Conservation (phyloP, 768 basidiomycete species). For the Pilatotrama ljubarskyi region DNA sequence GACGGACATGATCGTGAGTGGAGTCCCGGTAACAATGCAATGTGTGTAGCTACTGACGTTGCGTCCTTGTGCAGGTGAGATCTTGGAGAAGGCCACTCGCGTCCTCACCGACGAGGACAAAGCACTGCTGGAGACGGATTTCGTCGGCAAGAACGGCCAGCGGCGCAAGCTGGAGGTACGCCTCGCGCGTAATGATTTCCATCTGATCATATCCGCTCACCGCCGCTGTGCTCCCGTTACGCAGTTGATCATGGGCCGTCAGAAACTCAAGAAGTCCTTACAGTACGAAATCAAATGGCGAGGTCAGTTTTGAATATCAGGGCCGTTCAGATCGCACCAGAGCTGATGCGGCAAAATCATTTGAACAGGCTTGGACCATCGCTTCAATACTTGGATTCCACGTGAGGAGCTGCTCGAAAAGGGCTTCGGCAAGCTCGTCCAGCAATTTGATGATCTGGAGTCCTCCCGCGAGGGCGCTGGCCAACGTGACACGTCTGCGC, state of each 20-base stretch:
- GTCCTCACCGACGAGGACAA: constrained; percentile 88
- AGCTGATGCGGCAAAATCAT: constrained; percentile 1
- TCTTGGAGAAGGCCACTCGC: constrained; percentile 89
- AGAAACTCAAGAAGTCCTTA: constrained; percentile 95
- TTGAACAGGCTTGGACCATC: constrained; percentile 62
- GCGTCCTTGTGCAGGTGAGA: constrained; percentile 59
- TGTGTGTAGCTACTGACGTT: not conserved
- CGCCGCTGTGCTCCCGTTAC: not conserved
- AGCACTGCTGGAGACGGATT: constrained; percentile 74
- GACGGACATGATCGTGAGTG: constrained; percentile 92
- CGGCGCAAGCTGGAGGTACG: constrained; percentile 87
- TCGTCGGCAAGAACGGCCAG: constrained; percentile 89
- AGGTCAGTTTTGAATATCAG: constrained; percentile 30
- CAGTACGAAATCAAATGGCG: constrained; percentile 93
- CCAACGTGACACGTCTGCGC: constrained; percentile 77
- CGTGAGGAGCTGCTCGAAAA: constrained; percentile 84
- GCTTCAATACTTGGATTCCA: constrained; percentile 88
- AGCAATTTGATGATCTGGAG: constrained; percentile 96
- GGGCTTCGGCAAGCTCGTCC: constrained; percentile 86
- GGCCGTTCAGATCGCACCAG: not conserved
- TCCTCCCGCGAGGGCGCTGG: constrained; percentile 95
- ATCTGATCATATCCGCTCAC: not conserved
- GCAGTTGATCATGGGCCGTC: constrained; percentile 87
- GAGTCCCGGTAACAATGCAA: not conserved
- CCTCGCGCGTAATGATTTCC: constrained; percentile 9